A percentile compares a stretch with the other conserved stretches of the same genome.
phyloP scores from a whole-genome alignment of 2,329 filamentous ascomycete species.

The Cladosporium sp. region DNA sequence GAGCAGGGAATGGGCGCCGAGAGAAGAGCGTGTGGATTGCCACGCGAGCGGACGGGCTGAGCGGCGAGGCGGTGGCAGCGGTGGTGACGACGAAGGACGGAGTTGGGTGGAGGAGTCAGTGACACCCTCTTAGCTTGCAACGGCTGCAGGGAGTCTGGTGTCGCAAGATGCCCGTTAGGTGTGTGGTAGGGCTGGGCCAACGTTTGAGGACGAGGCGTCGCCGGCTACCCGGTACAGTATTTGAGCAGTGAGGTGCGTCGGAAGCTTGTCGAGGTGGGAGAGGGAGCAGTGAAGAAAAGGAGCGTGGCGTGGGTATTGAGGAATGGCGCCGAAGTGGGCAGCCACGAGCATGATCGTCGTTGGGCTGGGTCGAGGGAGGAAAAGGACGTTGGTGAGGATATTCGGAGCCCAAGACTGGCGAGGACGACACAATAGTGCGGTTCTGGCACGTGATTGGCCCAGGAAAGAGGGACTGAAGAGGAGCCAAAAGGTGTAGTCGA shows the following conservation, averaged over 20 bases:
- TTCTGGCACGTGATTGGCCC: conserved; percentile 15
- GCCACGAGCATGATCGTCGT: conserved; percentile 15
- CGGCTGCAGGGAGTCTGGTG: conserved; percentile 16
- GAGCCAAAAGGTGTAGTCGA: conserved; percentile 20
- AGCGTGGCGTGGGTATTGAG: conserved; percentile 8
- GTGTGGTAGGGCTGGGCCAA: conserved; percentile 14
- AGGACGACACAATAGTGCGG: conserved; percentile 4
- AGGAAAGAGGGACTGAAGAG: conserved; percentile 13
- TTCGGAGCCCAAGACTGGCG: conserved; percentile 19
- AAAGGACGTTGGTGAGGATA: conserved; percentile 15
- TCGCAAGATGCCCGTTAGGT: conserved; percentile 18
- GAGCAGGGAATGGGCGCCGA: conserved; percentile 18
- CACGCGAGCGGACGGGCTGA: conserved; percentile 17
- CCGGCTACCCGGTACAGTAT: conserved; percentile 19
- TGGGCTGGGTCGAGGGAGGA: not conserved
- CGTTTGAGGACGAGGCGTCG: conserved; percentile 19
- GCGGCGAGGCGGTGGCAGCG: not conserved
- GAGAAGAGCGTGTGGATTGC: conserved; percentile 15
- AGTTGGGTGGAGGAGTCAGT: conserved; percentile 15
- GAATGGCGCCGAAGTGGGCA: conserved; percentile 12
- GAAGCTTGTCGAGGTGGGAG: conserved; percentile 1
- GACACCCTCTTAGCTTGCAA: conserved; percentile 10
- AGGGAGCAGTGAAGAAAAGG: conserved; percentile 14
- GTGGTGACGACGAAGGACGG: conserved; percentile 11
- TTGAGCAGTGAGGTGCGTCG: conserved; percentile 9